These are phyloP conservation scores for Tolypocladium endophyticum DNA, from an alignment of 2,329 filamentous ascomycete species.

Conservation along the genomic window DNA sequence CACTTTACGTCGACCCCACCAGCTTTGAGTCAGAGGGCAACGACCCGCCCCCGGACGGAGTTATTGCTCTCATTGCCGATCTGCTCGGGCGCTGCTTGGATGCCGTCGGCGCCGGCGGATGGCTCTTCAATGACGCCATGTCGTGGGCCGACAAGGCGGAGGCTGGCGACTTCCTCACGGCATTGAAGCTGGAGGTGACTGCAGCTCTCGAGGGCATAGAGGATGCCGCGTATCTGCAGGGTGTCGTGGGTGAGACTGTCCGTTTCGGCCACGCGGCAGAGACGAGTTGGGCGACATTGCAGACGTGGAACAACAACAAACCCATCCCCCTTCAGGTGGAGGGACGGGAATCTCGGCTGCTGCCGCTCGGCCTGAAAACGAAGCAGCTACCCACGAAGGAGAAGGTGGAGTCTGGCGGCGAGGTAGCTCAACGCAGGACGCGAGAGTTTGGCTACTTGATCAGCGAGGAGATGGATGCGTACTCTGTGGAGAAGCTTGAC, in stretches of 20 bases:
- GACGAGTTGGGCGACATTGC: conserved; percentile 17
- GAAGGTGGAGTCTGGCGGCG: conserved; percentile 59
- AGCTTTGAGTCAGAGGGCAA: conserved; percentile 30
- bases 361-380: conserved; percentile 66
- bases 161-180: conserved; percentile 52
- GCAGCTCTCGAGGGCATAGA: conserved; percentile 63
- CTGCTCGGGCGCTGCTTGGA: conserved; percentile 65
- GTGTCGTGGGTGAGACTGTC: conserved; percentile 55
- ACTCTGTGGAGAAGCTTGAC: conserved; percentile 69
- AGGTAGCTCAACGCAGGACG: conserved; percentile 56
- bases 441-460: conserved; percentile 69
- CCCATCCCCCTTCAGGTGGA: conserved; percentile 31
- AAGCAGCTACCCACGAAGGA: conserved; percentile 36
- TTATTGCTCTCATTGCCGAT: conserved; percentile 60
- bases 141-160: conserved; percentile 39
- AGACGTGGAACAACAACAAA: conserved; percentile 24
- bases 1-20: conserved; percentile 54
- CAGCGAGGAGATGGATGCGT: conserved; percentile 70
- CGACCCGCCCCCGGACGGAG: conserved; percentile 48
- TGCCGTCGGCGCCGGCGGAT: conserved; percentile 63
- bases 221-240: conserved; percentile 55
- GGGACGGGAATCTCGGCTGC: conserved; percentile 35
- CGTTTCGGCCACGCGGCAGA: conserved; percentile 41
- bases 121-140: conserved; percentile 54
- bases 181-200: conserved; percentile 57